Evolutionary conservation across 2,329 filamentous ascomycete species (phyloP).

Genomic region (Ilyonectria sp.): DNA sequence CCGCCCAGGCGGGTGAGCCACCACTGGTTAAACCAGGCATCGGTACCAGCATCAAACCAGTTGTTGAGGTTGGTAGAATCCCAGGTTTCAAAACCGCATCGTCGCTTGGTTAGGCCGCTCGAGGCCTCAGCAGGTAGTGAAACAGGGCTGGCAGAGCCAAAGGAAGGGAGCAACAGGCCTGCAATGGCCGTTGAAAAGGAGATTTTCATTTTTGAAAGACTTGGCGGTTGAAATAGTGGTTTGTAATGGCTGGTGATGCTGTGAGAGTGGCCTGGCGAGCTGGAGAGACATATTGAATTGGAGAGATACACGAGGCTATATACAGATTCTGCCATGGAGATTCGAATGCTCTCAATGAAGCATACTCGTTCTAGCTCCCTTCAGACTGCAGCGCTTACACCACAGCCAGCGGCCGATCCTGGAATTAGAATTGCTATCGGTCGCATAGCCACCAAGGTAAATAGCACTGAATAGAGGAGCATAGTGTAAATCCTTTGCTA

Average conservation of each 20-base stretch:
- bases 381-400: not conserved
- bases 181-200: constrained; percentile 3
- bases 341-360: not conserved
- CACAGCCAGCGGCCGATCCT: not conserved
- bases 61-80: constrained; percentile 18
- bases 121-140: not conserved
- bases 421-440: not conserved
- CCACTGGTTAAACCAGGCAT: constrained; percentile 13
- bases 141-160: not conserved
- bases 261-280: not conserved
- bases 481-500: not conserved
- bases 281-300: not conserved
- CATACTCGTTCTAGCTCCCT: not conserved
- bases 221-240: not conserved
- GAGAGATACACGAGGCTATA: not conserved
- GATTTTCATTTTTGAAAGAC: constrained; percentile 1
- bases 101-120: not conserved
- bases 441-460: not conserved
- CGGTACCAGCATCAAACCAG: constrained; percentile 13
- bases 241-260: not conserved
- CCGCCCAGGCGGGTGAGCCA: constrained; percentile 6
- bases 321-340: not conserved
- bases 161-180: constrained; percentile 4
- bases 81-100: constrained; percentile 14
- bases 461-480: not conserved